Base-by-base conservation (phyloP, 1,284 basidiomycete species). In the Malassezia sympodialis region DNA sequence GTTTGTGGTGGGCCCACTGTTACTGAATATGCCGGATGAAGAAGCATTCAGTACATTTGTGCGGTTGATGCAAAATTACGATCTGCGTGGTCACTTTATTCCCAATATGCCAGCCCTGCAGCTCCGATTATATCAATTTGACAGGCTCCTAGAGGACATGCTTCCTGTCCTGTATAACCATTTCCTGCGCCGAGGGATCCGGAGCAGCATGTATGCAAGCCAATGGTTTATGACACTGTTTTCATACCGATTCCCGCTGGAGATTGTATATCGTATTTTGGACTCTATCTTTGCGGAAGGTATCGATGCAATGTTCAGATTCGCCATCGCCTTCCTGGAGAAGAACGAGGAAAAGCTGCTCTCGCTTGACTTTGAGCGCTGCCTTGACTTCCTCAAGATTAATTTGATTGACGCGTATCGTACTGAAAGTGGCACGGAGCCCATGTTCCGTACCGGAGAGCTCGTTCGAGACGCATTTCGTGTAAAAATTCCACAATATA, bases 61-160 rank as follows among this genome's bases (percentile, higher is more conserved):
- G n/a, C 80, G 93, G 52, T 77, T 98, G n/a, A 98, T 98, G 93
- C 82, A 94, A 63, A 86, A 88, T 4, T 98, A 98, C 75, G 91
- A 93, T 72, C 79, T 98, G 2, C 83, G 93, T 45, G 90, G 90
- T 0, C 93, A 96, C 76, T 98, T 90, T 77, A 80, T 94, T 14
- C 37, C 93, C 6, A 91, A 98, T 67, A 98, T 98, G 93, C 93
- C 93, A 0, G 90, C 90, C 56, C 76, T 98, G 4, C 94, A 96
- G 73, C 78, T 93, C 40, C 86, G 93, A 15, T 79, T 98, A 54
- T 84, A 80, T 66, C 78, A 89, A 82, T 96, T 96, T 75, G 94
- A 98, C 73, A 85, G 93, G 17, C 77, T 96, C 43, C 78, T 96
- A 24, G 93, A 98, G 75, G 93, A 98, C 60, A 75, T 90, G 5